Percentiles rank a stretch among this genome's conserved stretches.
Evolutionary conservation across 2,329 filamentous ascomycete species (phyloP).

Genomic region (Monosporascus ibericus): DNA sequence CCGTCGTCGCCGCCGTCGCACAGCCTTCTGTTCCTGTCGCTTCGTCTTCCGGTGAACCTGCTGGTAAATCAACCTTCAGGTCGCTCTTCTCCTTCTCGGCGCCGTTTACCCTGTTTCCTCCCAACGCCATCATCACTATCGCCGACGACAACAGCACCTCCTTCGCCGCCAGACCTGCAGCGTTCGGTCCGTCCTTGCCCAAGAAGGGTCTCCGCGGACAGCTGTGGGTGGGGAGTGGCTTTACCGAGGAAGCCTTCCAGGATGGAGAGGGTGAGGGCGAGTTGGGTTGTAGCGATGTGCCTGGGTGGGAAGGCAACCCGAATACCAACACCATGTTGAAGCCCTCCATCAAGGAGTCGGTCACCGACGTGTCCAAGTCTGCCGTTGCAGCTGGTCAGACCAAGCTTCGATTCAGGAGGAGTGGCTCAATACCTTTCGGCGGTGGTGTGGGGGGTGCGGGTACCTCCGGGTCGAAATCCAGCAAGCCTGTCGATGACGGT

Average conservation of each 20-base stretch:
- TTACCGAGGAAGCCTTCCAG: constrained; percentile 69
- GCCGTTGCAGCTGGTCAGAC: constrained; percentile 23
- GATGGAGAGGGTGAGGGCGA: constrained; percentile 69
- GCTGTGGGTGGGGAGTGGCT: constrained; percentile 89
- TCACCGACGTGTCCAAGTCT: constrained; percentile 18
- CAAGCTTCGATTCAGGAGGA: constrained; percentile 29
- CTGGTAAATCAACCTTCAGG: constrained; percentile 40
- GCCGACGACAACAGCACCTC: constrained; percentile 98
- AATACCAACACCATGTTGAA: constrained; percentile 34
- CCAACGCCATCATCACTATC: constrained; percentile 90
- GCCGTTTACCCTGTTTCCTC: constrained; percentile 85
- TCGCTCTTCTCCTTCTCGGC: constrained; percentile 65
- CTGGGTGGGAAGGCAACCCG: constrained; percentile 66
- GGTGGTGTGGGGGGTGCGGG: constrained; percentile 20
- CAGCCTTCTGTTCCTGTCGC: neutral
- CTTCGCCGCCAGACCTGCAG: constrained; percentile 87
- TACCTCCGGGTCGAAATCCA: constrained; percentile 22
- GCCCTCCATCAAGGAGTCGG: constrained; percentile 29
- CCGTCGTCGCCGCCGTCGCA: constrained; percentile 37
- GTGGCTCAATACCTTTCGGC: constrained; percentile 25
- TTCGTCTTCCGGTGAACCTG: constrained; percentile 19
- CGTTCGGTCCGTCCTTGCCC: constrained; percentile 79
- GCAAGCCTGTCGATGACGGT: constrained; percentile 55
- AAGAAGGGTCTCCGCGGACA: constrained; percentile 75
- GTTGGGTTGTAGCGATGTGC: constrained; percentile 89